Conservation (phyloP, 177 flowering plant genomes). For the Vitis hybrid region DNA sequence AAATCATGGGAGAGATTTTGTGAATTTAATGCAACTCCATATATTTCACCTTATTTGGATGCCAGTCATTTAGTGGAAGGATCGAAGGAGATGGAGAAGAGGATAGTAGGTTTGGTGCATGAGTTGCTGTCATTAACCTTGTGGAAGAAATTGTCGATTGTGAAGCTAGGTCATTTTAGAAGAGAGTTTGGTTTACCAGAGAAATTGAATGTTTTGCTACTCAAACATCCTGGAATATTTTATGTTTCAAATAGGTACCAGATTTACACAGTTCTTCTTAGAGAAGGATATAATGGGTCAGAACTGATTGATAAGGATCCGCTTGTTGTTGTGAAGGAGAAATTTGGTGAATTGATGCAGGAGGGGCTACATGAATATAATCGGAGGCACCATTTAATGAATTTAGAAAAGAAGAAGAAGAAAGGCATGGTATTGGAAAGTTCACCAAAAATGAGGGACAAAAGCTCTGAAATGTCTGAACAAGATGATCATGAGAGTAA, state of each 20-base stretch:
- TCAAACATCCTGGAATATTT: constrained; percentile 89
- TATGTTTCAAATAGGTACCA: constrained; percentile 87
- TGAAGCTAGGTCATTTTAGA: constrained; percentile 76
- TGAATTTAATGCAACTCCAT: constrained; percentile 72
- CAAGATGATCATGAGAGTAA: constrained; percentile 41
- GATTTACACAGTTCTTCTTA: constrained; percentile 81
- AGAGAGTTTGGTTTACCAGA: constrained; percentile 81
- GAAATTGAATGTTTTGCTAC: constrained; percentile 62
- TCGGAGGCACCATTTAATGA: constrained; percentile 46
- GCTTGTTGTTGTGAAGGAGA: constrained; percentile 83
- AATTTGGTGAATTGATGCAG: constrained; percentile 92
- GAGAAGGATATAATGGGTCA: constrained; percentile 78
- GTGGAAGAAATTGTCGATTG: constrained; percentile 87
- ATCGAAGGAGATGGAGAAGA: constrained; percentile 78
- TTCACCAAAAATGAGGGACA: constrained; percentile 27
- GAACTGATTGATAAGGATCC: constrained; percentile 84
- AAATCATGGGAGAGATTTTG: constrained; percentile 74
- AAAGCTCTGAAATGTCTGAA: constrained; percentile 33
- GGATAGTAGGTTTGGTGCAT: constrained; percentile 76
- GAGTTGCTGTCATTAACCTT: constrained; percentile 81
- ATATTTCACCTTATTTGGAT: constrained; percentile 75
- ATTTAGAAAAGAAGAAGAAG: constrained; percentile 70
- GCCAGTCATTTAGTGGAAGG: constrained; percentile 50
- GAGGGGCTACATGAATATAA: constrained; percentile 88
- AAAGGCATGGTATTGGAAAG: constrained; percentile 38